Evolutionary conservation across 169 alveolate genomes (phyloP).

Genomic region (Cryptosporidium bovis): DNA sequence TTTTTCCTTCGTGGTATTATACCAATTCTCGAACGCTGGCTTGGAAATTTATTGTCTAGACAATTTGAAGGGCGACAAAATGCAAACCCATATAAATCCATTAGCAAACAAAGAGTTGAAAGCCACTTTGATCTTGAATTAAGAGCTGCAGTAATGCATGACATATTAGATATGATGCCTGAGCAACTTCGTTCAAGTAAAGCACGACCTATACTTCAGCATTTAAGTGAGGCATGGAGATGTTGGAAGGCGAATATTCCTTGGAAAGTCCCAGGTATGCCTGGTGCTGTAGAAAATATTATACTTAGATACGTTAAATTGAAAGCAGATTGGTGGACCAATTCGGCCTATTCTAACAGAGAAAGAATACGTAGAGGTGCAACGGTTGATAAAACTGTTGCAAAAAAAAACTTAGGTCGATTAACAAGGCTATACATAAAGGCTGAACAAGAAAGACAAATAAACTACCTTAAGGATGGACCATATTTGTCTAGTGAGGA

Average conservation of each 20-base stretch:
- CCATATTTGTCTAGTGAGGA: conserved; percentile 98
- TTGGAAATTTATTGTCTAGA: conserved; percentile 97
- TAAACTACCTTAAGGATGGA: conserved; percentile 98
- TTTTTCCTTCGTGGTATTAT: conserved; percentile 98
- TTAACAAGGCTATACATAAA: conserved; percentile 99
- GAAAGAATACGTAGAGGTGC: conserved; percentile 99
- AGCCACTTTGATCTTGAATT: conserved; percentile 98
- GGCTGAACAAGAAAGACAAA: conserved; percentile 98
- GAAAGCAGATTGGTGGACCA: conserved; percentile 99
- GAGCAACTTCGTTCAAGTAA: conserved; percentile 98
- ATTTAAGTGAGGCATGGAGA: conserved; percentile 99
- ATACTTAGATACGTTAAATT: conserved; percentile 97
- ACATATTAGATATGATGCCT: conserved; percentile 99
- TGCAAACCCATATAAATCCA: conserved; percentile 98
- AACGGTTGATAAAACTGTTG: conserved; percentile 99
- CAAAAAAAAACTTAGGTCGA: conserved; percentile 99
- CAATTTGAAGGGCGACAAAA: conserved; percentile 99
- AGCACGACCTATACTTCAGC: conserved; percentile 98
- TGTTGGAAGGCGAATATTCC: conserved; percentile 99
- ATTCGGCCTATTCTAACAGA: conserved; percentile 99
- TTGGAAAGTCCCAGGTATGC: conserved; percentile 99
- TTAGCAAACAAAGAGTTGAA: conserved; percentile 99
- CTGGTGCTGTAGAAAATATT: conserved; percentile 99
- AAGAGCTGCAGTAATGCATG: conserved; percentile 99
- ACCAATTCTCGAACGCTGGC: conserved; percentile 99